phyloP scores from a whole-genome alignment of 2,329 filamentous ascomycete species.

The Verticillium isaacii region DNA sequence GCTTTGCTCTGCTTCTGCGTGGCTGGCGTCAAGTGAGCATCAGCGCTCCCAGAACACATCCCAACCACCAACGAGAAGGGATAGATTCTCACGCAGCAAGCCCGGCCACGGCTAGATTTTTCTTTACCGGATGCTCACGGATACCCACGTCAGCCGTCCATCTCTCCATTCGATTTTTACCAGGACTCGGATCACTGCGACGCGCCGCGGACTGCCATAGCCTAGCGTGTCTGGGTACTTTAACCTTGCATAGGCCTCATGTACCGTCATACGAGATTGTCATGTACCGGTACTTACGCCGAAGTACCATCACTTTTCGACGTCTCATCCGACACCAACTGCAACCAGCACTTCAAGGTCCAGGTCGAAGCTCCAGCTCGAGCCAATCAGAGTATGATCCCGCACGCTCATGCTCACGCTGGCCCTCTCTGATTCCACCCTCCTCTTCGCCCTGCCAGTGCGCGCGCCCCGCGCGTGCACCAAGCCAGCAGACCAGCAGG shows the following conservation, averaged over 20 bases:
- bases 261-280: conserved; percentile 19
- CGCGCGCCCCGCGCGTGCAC: neutral
- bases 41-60: neutral
- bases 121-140: neutral
- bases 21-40: neutral
- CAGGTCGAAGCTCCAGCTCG: neutral
- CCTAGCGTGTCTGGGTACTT: conserved; percentile 18
- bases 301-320: conserved; percentile 12
- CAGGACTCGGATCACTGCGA: neutral
- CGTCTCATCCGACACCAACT: neutral
- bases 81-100: neutral
- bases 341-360: neutral
- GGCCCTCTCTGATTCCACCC: neutral
- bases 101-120: neutral
- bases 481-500: neutral
- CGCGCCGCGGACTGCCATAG: neutral
- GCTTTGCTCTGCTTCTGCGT: neutral
- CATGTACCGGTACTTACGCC: conserved; percentile 20
- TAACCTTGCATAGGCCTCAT: conserved; percentile 18
- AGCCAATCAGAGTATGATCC: conserved; percentile 5
- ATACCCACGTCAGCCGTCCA: neutral
- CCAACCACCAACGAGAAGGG: neutral
- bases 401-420: neutral
- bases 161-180: neutral
- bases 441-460: neutral